These are phyloP conservation scores for Epichloe gansuensis DNA, from an alignment of 2,329 filamentous ascomycete genomes.

Conservation along the genomic window DNA sequence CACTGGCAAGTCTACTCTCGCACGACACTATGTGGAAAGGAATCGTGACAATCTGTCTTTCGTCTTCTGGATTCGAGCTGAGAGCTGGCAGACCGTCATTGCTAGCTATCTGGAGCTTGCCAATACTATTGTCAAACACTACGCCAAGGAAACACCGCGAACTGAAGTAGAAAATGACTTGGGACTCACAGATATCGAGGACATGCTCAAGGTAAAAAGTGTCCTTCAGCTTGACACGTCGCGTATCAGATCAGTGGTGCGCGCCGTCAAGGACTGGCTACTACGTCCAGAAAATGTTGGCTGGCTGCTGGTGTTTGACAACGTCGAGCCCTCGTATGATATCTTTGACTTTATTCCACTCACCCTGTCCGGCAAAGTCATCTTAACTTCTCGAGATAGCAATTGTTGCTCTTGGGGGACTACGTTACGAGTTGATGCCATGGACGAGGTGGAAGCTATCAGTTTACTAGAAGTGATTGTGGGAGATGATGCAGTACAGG, in stretches of 20 bases:
- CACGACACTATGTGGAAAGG: conserved; percentile 12
- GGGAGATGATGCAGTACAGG: conserved; percentile 2
- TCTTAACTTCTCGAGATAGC: conserved; percentile 13
- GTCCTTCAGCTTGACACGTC: conserved; percentile 12
- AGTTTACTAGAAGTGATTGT: conserved; percentile 8
- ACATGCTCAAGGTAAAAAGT: conserved; percentile 14
- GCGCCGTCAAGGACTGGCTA: conserved; percentile 16
- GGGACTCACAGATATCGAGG: conserved; percentile 12
- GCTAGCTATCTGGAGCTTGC: conserved; percentile 16
- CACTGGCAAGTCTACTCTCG: conserved; percentile 14
- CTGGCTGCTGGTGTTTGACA: conserved; percentile 16
- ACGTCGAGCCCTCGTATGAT: conserved; percentile 13
- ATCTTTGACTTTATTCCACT: conserved; percentile 15
- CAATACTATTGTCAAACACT: conserved; percentile 10
- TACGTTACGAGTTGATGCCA: conserved; percentile 10
- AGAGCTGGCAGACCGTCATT: conserved; percentile 15
- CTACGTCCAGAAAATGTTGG: conserved; percentile 12
- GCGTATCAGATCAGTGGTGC: conserved; percentile 13
- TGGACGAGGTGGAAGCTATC: conserved; percentile 11
- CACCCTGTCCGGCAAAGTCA: conserved; percentile 13
- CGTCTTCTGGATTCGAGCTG: conserved; percentile 15
- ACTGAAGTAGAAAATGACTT: conserved; percentile 12
- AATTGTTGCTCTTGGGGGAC: conserved; percentile 13
- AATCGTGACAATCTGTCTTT: conserved; percentile 12
- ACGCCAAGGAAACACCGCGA: conserved; percentile 9